Evolutionary conservation across 2,329 filamentous ascomycete genomes (phyloP), one percentile per base, ranked within the genome.

Genomic region (Xylariales sp.): DNA sequence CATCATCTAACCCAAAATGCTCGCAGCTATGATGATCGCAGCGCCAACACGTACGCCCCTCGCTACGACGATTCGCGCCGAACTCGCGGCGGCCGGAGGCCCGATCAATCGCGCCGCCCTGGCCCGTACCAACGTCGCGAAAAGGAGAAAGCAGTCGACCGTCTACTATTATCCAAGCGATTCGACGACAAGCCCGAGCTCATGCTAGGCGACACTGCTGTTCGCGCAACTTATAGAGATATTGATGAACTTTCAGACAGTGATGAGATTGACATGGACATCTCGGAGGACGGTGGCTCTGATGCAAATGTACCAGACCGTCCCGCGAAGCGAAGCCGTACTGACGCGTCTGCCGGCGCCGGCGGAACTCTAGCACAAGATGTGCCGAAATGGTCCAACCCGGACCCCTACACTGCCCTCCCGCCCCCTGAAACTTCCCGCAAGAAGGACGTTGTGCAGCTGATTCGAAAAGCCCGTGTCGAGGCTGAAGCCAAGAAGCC

Each of bases 371-470:
- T n/a, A 75, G 79, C 28, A 82, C 77, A 83, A 62, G 81, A 83
- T 14, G 80, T 78, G 5, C 93, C 94, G 3, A 94, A 92, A 78
- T 98, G 95, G 95, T 97, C 94, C 4, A 98, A 98, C 74, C 94
- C 95, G 3, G 95, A 98, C 78, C 94, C 94, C 0, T 97, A 98
- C 80, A 97, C 93, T 5, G 92, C 89, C 1, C 83, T 97, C 9
- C 95, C 95, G 8, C 94, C 93, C 6, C 88, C 90, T 0, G 91
- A 94, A 62, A 84, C 83, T 5, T 85, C 87, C 46, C 86, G 87
- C 23, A 97, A 96, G 80, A 93, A 91, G 79, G 94, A 97, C 72
- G 91, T 97, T 46, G 93, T 98, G 43, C 93, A 97, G 75, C 81
- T 97, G 68, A 97, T 98, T 73, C 90, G 94, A 73, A 97, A 97